phyloP scores from a whole-genome alignment of 2,329 filamentous ascomycete species.

The Colletotrichum acutatum region DNA sequence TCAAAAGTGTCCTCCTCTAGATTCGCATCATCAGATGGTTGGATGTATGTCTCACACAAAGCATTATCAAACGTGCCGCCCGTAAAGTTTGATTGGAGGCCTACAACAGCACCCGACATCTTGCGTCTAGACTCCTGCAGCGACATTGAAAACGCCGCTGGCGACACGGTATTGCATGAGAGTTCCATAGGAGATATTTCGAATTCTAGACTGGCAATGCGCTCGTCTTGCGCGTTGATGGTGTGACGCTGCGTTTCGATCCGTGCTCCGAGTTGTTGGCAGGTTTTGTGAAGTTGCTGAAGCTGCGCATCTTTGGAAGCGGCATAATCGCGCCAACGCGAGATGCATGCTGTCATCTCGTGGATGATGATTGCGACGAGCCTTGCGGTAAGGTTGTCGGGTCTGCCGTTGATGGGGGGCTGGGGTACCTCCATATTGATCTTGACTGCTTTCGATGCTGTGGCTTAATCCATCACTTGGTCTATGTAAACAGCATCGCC shows the following conservation, averaged over 20 bases:
- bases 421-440: slow-evolving; percentile 3
- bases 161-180: background rate
- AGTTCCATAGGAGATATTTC: slow-evolving; percentile 14
- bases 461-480: background rate
- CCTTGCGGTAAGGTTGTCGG: slow-evolving; percentile 1
- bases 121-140: background rate
- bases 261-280: background rate
- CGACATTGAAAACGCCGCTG: slow-evolving; percentile 8
- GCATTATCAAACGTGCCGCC: background rate
- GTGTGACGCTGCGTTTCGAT: slow-evolving; percentile 6
- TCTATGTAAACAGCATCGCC: background rate
- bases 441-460: background rate
- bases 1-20: background rate
- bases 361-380: slow-evolving; percentile 7
- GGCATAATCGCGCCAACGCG: background rate
- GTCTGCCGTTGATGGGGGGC: background rate
- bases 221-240: slow-evolving; percentile 1
- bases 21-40: background rate
- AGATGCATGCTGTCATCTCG: slow-evolving; percentile 1
- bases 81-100: background rate
- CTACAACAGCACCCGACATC: background rate
- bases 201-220: background rate
- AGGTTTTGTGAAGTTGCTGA: background rate
- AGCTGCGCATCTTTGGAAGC: slow-evolving; percentile 2
- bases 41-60: background rate